Base-by-base conservation (phyloP, 805 yeast species). In the Candida chilensis region DNA sequence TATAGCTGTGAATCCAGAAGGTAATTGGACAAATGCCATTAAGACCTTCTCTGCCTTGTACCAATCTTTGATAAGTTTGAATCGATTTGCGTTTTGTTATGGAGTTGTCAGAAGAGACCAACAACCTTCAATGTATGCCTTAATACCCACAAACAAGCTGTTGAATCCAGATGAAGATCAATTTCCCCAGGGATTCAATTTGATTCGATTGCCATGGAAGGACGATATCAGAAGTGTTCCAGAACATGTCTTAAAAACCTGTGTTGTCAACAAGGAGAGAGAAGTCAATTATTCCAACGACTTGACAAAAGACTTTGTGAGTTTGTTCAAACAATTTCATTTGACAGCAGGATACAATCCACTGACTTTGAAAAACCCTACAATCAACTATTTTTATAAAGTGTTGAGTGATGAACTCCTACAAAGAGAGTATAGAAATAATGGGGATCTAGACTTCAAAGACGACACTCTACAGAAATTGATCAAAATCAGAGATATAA, bases 211-310 rank as follows among this genome's bases (percentile, higher is more conserved):
- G 15, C 96, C 97, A 1, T 81, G 71, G 61, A 53, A 72, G 11
- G 94, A 86, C 40, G 90, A 85, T 47, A 52, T 86, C 3, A 60
- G 96, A 30, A 63, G 69, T 20, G 50, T 74, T 4, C 96, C 96
- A 0, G 53, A 52, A 37, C 13, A 22, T 22, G 25, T 22, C 13
- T n/a, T 22, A 11, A 15, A 22, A 7, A 22, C 7, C 8, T 22
- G 25, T 15, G 6, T 22, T 12, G 13, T 15, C 13, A 8, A 7
- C 13, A 7, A n/a, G 8, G 25, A 22, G 13, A 11, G 12, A 12
- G 21, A 27, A 16, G 21, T 11, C 7, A 27, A 27, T 10, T 16
- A 24, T n/a, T 15, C 50, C 3, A 20, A 29, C 4, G 43, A 39
- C n/a, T 32, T 54, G 28, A 38, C 48, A 8, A 33, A 38, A 3